Conservation (phyloP, 768 basidiomycete species). For the Suillus sp. region DNA sequence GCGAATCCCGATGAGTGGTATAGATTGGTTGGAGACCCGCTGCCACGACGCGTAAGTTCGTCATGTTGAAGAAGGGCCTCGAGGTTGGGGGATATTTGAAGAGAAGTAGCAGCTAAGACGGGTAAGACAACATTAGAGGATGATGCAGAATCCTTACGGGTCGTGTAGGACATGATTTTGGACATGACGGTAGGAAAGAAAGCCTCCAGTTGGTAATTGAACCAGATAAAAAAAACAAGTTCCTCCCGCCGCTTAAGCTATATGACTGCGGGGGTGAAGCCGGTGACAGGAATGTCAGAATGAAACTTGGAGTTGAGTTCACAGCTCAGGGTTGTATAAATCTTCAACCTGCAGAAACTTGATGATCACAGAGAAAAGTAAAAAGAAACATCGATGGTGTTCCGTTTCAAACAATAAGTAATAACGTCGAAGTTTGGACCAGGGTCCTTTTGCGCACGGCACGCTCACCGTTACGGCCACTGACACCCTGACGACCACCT, state of each 20-base stretch:
- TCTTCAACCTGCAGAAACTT: not conserved
- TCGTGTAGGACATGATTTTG: not conserved
- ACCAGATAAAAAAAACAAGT: not conserved
- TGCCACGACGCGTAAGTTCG: constrained; percentile 43
- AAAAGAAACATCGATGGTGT: not conserved
- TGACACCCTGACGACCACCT: constrained; percentile 15
- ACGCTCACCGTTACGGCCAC: not conserved
- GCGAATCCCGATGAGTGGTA: constrained; percentile 21
- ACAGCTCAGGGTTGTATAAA: not conserved
- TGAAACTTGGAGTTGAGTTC: constrained; percentile 7
- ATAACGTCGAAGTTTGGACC: not conserved
- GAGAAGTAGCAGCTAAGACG: constrained; percentile 21
- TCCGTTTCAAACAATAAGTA: constrained; percentile 1
- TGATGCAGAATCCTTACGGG: constrained; percentile 4
- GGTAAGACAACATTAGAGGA: constrained; percentile 8
- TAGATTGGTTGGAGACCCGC: constrained; percentile 26
- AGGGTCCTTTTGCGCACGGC: constrained; percentile 7
- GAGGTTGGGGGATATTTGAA: constrained; percentile 60
- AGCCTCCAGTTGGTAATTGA: not conserved
- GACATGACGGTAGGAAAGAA: not conserved
- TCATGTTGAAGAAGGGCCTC: constrained; percentile 63
- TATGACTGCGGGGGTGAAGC: not conserved
- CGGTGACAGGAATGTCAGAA: constrained; percentile 3
- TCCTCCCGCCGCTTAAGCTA: constrained; percentile 5
- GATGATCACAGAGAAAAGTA: constrained; percentile 3